Conservation (phyloP, 495 filamentous ascomycete genomes). For the Friedmanniomyces simplex region DNA sequence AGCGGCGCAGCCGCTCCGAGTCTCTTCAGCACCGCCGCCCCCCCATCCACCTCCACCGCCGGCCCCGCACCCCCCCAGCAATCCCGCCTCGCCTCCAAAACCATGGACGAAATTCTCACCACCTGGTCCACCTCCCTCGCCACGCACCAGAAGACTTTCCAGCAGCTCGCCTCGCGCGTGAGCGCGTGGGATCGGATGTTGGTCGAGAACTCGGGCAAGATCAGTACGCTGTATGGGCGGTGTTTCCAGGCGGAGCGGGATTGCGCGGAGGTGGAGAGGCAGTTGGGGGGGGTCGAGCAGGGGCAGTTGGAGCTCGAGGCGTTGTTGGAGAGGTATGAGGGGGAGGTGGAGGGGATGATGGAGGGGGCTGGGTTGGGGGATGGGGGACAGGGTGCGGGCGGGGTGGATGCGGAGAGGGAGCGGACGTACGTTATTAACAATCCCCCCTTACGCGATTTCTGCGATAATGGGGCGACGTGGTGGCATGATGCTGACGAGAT, state of each 20-base stretch:
- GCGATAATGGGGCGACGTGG: not conserved
- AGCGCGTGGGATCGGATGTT: constrained; percentile 84
- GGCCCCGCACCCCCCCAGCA: constrained; percentile 67
- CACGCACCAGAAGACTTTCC: constrained; percentile 94
- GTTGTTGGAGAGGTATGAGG: constrained; percentile 82
- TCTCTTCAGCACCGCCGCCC: constrained; percentile 15
- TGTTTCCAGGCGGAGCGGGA: constrained; percentile 87
- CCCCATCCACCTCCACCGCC: constrained; percentile 38
- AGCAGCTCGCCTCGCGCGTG: constrained; percentile 74
- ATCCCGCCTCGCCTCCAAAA: constrained; percentile 91
- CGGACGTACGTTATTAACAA: constrained; percentile 49
- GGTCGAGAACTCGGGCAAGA: constrained; percentile 85
- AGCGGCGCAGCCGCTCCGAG: not conserved
- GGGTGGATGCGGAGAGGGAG: constrained; percentile 90
- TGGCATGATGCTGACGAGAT: constrained; percentile 10
- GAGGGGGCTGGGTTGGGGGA: constrained; percentile 32
- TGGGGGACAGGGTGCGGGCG: constrained; percentile 36
- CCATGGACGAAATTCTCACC: constrained; percentile 99
- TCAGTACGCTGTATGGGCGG: constrained; percentile 73
- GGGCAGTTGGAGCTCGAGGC: constrained; percentile 80
- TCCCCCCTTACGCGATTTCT: not conserved
- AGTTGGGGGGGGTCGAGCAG: constrained; percentile 74
- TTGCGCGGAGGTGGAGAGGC: constrained; percentile 81
- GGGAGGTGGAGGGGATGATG: constrained; percentile 77
- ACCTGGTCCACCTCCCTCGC: constrained; percentile 90